phyloP scores from a whole-genome alignment of 257 asterid species.

The Echium plantagineum region DNA sequence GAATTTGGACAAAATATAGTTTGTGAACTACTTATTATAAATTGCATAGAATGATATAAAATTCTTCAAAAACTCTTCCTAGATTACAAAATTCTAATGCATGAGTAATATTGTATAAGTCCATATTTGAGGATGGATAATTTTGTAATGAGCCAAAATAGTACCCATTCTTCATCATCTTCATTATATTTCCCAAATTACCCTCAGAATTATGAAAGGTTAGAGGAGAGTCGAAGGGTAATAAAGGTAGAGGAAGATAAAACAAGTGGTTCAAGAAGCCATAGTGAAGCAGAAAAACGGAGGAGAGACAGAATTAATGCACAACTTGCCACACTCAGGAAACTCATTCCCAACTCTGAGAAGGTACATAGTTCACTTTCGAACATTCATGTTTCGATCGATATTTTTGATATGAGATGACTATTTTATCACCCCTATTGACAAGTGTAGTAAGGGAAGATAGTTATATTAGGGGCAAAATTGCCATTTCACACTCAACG shows the following conservation, averaged over 20 bases:
- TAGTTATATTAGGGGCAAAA: too few species aligned
- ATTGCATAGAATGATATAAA: too few species aligned
- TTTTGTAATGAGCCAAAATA: conserved; percentile 4
- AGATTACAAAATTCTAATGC: conserved; percentile 8
- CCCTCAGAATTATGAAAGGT: conserved; percentile 14
- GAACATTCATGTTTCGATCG: too few species aligned
- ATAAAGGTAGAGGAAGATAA: conserved; percentile 14
- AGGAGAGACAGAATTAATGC: conserved; percentile 77
- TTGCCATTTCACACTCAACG: too few species aligned
- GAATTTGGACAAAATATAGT: too few species aligned
- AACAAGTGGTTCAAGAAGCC: conserved; percentile 43
- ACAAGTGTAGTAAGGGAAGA: too few species aligned
- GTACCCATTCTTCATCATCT: conserved; percentile 14
- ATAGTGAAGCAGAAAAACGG: conserved; percentile 83
- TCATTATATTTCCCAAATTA: conserved; percentile 11
- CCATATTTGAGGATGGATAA: conserved; percentile 29
- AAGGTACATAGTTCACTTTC: too few species aligned
- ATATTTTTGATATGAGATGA: too few species aligned
- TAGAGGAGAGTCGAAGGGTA: conserved; percentile 20
- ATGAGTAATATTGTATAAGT: conserved; percentile 1
- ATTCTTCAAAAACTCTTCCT: neutral
- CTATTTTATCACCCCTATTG: too few species aligned
- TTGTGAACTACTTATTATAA: too few species aligned
- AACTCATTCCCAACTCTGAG: conserved; percentile 70
- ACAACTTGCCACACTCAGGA: conserved; percentile 64